Evolutionary conservation across 495 filamentous ascomycete species (phyloP), one percentile per base, ranked within the genome.

Genomic region (Darksidea phi): DNA sequence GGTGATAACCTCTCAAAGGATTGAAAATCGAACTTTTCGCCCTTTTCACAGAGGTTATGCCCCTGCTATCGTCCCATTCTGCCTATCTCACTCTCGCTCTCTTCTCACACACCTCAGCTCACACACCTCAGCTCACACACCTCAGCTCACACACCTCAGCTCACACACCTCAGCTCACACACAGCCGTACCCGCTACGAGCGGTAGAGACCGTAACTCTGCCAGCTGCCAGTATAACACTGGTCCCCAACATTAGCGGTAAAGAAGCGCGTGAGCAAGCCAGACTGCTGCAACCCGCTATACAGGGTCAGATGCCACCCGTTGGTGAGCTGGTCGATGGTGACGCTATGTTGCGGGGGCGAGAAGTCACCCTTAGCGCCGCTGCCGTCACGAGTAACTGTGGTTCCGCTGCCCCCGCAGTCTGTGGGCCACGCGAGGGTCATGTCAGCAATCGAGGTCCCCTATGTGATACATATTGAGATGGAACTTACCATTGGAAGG

Each of bases 241-340:
- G 17, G 47, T 49, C 23, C 3, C 47, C 47, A 23, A 49, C 47
- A 21, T 49, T 24, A 6, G 47, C 8, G 23, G 47, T 23, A 26
- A 26, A 23, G 47, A 49, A 26, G 20, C 47, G 47, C 24, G 47
- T 49, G 47, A 49, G 17, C 17, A 49, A 17, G 23, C 47, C 47
- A 49, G 47, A 49, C 47, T 49, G 47, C 8, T 12, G 3, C 17
- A 17, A 24, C 4, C 47, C 47, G 24, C 18, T 49, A 23, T 49
- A 49, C 47, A 49, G 17, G 23, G 47, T 23, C 47, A 49, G 21
- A 49, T 49, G 47, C 47, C 47, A 49, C 18, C 47, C 47, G 47
- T 49, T 49, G 18, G 47, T 49, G 47, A 49, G 47, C 47, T 49
- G 47, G 47, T 49, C 24, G 47, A 49, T 49, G 8, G 7, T 3